Evolutionary conservation across 2,329 filamentous ascomycete genomes (phyloP).

Genomic region (Fusarium paranaense): DNA sequence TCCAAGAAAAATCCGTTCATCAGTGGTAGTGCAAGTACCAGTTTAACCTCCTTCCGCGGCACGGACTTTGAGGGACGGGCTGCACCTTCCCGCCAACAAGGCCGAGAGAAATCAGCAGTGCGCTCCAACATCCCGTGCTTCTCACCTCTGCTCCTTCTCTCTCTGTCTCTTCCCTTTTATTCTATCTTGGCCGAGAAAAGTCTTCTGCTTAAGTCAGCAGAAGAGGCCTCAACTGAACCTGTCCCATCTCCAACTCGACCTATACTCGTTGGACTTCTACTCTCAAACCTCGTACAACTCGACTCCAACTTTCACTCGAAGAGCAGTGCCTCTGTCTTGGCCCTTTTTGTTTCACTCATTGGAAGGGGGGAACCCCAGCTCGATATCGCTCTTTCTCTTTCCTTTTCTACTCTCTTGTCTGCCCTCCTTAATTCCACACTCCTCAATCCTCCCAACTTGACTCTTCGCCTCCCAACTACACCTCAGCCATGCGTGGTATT

Average conservation of each 20-base stretch:
- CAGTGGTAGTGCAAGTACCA: background rate
- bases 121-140: background rate
- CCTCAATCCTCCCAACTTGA: background rate
- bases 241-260: background rate
- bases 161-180: background rate
- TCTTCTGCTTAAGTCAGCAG: background rate
- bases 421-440: background rate
- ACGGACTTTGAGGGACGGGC: background rate
- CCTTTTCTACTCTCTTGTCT: background rate
- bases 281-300: background rate
- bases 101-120: background rate
- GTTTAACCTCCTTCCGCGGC: background rate
- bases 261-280: background rate
- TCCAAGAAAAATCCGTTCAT: background rate
- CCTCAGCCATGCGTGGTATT: slow-evolving; percentile 26
- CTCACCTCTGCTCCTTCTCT: background rate
- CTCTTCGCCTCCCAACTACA: background rate
- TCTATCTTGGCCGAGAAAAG: background rate
- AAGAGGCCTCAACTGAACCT: background rate
- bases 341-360: slow-evolving; percentile 1
- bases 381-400: background rate
- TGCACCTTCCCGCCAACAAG: slow-evolving; percentile 12
- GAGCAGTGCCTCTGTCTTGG: background rate
- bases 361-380: background rate
- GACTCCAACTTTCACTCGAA: background rate